These are phyloP conservation scores for Scorias spongiosa DNA, from an alignment of 2,329 filamentous ascomycete genomes.

Conservation along the genomic window DNA sequence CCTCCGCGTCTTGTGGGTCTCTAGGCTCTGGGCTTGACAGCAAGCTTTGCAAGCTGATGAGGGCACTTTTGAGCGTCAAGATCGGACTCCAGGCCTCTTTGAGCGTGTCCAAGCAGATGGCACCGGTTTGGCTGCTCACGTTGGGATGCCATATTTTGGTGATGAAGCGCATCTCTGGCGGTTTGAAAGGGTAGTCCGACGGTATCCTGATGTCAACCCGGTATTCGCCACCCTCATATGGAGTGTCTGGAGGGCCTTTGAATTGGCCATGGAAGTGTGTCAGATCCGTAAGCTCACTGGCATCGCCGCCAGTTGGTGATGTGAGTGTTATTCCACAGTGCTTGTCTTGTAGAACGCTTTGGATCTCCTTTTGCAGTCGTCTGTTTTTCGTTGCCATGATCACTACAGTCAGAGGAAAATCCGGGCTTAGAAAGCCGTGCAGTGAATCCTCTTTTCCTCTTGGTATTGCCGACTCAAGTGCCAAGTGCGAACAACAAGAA, in stretches of 20 bases:
- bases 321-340: conserved; percentile 59
- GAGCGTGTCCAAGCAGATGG: conserved; percentile 91
- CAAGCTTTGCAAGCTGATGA: conserved; percentile 84
- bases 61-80: conserved; percentile 85
- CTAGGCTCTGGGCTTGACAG: conserved; percentile 89
- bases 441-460: not conserved
- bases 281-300: conserved; percentile 51
- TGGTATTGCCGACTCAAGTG: too few species aligned
- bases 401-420: not conserved
- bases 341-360: conserved; percentile 58
- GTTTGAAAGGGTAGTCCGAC: conserved; percentile 80
- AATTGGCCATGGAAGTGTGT: conserved; percentile 75
- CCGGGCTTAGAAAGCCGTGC: not conserved
- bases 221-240: conserved; percentile 78
- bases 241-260: conserved; percentile 75
- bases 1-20: conserved; percentile 92
- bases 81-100: conserved; percentile 87
- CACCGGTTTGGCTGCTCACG: conserved; percentile 64
- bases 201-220: conserved; percentile 77
- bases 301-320: conserved; percentile 12
- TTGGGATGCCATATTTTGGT: conserved; percentile 98
- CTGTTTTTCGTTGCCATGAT: conserved; percentile 38
- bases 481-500: too few species aligned
- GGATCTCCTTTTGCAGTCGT: conserved; percentile 59
- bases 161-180: conserved; percentile 77